Conservation (phyloP, 768 basidiomycete species). For the Trametes coccinea region DNA sequence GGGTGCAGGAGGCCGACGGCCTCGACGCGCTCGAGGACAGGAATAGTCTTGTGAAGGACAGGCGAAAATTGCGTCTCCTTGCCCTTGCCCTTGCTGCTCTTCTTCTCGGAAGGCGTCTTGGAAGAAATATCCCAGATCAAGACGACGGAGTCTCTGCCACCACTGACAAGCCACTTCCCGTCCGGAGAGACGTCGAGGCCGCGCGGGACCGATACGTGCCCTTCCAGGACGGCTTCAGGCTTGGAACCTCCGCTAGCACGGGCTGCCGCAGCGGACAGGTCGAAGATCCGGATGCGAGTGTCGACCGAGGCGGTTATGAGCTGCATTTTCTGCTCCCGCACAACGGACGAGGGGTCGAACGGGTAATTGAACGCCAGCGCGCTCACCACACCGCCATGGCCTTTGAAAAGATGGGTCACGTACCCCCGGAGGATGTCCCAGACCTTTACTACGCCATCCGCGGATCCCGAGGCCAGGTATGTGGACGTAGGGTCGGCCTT, state of each 20-base stretch:
- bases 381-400: slow-evolving; percentile 96
- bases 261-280: slow-evolving; percentile 67
- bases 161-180: slow-evolving; percentile 88
- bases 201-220: slow-evolving; percentile 92
- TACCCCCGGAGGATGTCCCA: slow-evolving; percentile 90
- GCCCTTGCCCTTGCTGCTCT: slow-evolving; percentile 45
- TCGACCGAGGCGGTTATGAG: slow-evolving; percentile 92
- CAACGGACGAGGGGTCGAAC: slow-evolving; percentile 52
- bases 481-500: slow-evolving; percentile 82
- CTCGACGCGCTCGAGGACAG: slow-evolving; percentile 83
- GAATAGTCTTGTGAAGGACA: slow-evolving; percentile 73
- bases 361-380: slow-evolving; percentile 86
- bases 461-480: slow-evolving; percentile 92
- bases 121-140: slow-evolving; percentile 83
- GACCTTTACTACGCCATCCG: slow-evolving; percentile 95
- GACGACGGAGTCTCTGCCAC: slow-evolving; percentile 91
- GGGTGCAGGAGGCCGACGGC: slow-evolving; percentile 70
- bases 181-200: slow-evolving; percentile 84
- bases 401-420: slow-evolving; percentile 92
- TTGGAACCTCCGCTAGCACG: slow-evolving; percentile 57
- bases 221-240: slow-evolving; percentile 84
- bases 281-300: slow-evolving; percentile 89
- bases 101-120: slow-evolving; percentile 23
- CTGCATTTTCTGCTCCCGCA: slow-evolving; percentile 57
- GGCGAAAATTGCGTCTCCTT: slow-evolving; percentile 53